Percentiles rank a stretch among this genome's conserved stretches.
Conservation (phyloP, 1,284 basidiomycete species). For the Heterobasidion irregulare region DNA sequence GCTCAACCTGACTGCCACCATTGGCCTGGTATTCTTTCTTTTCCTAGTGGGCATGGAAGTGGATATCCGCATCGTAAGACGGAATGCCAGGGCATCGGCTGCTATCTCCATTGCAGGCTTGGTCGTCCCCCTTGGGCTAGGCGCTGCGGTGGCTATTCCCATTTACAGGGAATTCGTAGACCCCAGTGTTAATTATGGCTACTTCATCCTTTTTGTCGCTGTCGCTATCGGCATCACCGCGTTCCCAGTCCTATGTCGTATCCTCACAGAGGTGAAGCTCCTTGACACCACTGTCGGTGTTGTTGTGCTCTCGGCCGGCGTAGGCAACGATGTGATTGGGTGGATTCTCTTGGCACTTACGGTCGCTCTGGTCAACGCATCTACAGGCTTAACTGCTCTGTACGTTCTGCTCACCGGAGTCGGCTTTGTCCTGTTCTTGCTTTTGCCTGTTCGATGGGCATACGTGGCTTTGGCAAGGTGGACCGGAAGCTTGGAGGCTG, state of each 20-base stretch:
- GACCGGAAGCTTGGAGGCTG: slow-evolving; percentile 69
- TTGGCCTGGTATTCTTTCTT: slow-evolving; percentile 87
- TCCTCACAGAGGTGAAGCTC: slow-evolving; percentile 34
- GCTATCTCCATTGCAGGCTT: slow-evolving; percentile 47
- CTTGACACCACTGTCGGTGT: slow-evolving; percentile 62
- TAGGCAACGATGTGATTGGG: slow-evolving; percentile 62
- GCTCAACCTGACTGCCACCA: slow-evolving; percentile 77
- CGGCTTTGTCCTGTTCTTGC: slow-evolving; percentile 50
- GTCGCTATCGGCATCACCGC: slow-evolving; percentile 60
- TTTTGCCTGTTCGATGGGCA: slow-evolving; percentile 59
- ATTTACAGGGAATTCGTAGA: slow-evolving; percentile 57
- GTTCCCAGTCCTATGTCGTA: slow-evolving; percentile 61
- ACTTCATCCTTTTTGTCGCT: slow-evolving; percentile 65
- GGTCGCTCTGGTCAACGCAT: slow-evolving; percentile 58
- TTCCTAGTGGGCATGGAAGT: slow-evolving; percentile 89
- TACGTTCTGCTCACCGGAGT: slow-evolving; percentile 54
- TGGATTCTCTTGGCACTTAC: slow-evolving; percentile 43
- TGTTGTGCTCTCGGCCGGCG: slow-evolving; percentile 60
- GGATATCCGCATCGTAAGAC: slow-evolving; percentile 57
- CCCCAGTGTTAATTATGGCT: slow-evolving; percentile 43
- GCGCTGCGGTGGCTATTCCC: slow-evolving; percentile 54
- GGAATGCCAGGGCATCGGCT: slow-evolving; percentile 33
- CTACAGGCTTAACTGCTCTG: slow-evolving; percentile 44
- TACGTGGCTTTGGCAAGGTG: slow-evolving; percentile 61
- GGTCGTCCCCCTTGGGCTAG: slow-evolving; percentile 62